Percentiles rank a stretch among this genome's conserved stretches.
phyloP scores from a whole-genome alignment of 352 stramenopile genomes.

The Globisporangium camurandrum region DNA sequence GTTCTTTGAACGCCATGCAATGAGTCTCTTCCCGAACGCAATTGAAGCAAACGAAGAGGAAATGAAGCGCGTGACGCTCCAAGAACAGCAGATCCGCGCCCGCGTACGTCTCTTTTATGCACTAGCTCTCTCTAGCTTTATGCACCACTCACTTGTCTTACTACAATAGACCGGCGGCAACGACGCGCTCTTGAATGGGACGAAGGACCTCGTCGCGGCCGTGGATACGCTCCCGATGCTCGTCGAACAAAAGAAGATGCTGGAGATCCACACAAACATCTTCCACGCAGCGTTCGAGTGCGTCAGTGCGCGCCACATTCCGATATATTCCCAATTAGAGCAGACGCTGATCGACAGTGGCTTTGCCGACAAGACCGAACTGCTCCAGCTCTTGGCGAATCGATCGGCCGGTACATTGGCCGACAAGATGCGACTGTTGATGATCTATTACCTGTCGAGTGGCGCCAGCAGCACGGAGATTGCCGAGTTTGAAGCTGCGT shows the following conservation, averaged over 20 bases:
- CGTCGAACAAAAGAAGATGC: slow-evolving; percentile 86
- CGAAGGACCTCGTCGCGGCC: slow-evolving; percentile 76
- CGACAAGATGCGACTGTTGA: slow-evolving; percentile 81
- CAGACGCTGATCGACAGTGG: slow-evolving; percentile 82
- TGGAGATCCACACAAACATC: slow-evolving; percentile 86
- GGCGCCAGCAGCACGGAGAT: slow-evolving; percentile 64
- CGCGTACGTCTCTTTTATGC: slow-evolving; percentile 23
- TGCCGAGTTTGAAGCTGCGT: slow-evolving; percentile 62
- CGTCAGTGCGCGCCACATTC: slow-evolving; percentile 73
- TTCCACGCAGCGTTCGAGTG: slow-evolving; percentile 79
- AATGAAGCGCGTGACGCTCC: slow-evolving; percentile 82
- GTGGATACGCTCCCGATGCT: slow-evolving; percentile 76
- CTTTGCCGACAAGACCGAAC: slow-evolving; percentile 56
- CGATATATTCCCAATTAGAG: slow-evolving; percentile 79
- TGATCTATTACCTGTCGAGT: slow-evolving; percentile 84
- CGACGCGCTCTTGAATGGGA: slow-evolving; percentile 62
- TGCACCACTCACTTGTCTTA: background rate
- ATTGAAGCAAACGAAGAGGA: slow-evolving; percentile 86
- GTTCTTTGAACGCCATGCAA: slow-evolving; percentile 76
- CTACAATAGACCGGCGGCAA: slow-evolving; percentile 43
- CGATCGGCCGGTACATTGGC: slow-evolving; percentile 57
- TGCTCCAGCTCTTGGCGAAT: slow-evolving; percentile 60
- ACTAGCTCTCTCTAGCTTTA: too few species aligned
- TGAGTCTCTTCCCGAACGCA: slow-evolving; percentile 69
- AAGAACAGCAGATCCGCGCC: slow-evolving; percentile 78